Conservation (phyloP, 306 rosid species). For the Calophaca sinica region DNA sequence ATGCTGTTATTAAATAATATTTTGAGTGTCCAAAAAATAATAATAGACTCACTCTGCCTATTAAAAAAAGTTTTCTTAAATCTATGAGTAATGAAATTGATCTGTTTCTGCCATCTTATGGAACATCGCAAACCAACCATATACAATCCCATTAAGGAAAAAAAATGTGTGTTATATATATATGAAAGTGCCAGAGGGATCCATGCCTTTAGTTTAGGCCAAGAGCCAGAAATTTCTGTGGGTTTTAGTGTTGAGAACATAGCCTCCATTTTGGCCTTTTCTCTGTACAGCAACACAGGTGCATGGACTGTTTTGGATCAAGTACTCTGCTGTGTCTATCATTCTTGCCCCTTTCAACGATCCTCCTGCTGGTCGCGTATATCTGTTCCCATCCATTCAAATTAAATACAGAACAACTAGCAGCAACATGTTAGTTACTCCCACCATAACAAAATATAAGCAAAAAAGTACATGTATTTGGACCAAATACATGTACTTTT, state of each 20-base stretch:
- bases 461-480: too few relatives aligned
- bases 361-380: slow-evolving; percentile 64
- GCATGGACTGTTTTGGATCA: slow-evolving; percentile 82
- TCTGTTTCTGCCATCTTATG: slow-evolving; percentile 14
- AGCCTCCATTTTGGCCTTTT: slow-evolving; percentile 83
- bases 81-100: slow-evolving; percentile 35
- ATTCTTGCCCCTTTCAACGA: slow-evolving; percentile 55
- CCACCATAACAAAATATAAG: too few relatives aligned
- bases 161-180: background rate
- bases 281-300: slow-evolving; percentile 83
- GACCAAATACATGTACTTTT: too few relatives aligned
- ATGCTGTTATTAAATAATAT: background rate
- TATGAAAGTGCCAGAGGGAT: background rate
- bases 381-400: slow-evolving; percentile 48
- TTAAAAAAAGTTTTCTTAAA: slow-evolving; percentile 24
- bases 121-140: background rate
- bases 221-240: slow-evolving; percentile 91
- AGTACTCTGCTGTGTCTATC: slow-evolving; percentile 79
- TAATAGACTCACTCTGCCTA: background rate
- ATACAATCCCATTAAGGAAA: background rate
- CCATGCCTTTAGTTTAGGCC: slow-evolving; percentile 50
- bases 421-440: background rate
- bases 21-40: slow-evolving; percentile 33
- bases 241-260: slow-evolving; percentile 81
- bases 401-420: background rate